Percentiles rank a stretch among this genome's conserved stretches.
phyloP scores from a whole-genome alignment of 2,329 filamentous ascomycete species.

The Sporothrix schenckii region DNA sequence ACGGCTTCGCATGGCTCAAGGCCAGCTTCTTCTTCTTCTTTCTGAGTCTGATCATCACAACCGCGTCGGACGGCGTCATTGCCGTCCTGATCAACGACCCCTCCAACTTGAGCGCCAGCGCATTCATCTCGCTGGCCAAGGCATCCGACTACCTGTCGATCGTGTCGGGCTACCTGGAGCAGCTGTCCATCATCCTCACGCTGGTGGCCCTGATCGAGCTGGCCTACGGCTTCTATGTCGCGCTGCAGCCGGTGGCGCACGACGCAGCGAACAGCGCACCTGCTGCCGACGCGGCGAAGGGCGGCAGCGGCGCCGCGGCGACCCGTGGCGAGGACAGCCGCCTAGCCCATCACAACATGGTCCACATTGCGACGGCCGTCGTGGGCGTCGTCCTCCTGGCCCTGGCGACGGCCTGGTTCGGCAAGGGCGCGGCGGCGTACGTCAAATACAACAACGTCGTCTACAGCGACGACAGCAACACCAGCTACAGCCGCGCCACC shows the following conservation, averaged over 20 bases:
- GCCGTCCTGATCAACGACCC: background rate
- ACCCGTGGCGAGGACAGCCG: background rate
- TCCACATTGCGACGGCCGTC: conserved; percentile 32
- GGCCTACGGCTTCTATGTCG: conserved; percentile 37
- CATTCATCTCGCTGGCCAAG: background rate
- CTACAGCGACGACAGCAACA: too few species aligned
- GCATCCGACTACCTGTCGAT: conserved; percentile 25
- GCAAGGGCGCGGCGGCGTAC: background rate
- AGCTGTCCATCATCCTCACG: conserved; percentile 34
- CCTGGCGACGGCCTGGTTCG: conserved; percentile 31
- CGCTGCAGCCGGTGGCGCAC: conserved; percentile 17
- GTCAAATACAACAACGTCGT: background rate
- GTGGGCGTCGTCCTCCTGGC: conserved; percentile 31
- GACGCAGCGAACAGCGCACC: conserved; percentile 27
- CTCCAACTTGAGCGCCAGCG: background rate
- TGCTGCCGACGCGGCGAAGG: background rate
- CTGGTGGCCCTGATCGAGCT: conserved; percentile 38
- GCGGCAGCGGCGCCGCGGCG: background rate
- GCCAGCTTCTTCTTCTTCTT: conserved; percentile 34
- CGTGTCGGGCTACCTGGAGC: conserved; percentile 24
- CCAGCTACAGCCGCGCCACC: too few species aligned
- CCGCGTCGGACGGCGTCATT: conserved; percentile 1
- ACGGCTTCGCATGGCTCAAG: conserved; percentile 37
- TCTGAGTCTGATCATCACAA: conserved; percentile 27
- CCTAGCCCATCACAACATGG: background rate